A percentile compares a stretch with the other conserved stretches of the same genome.
These are phyloP conservation scores for Rozella allomycis DNA, from an alignment of 371 early-diverging fungal genomes.

Conservation along the genomic window DNA sequence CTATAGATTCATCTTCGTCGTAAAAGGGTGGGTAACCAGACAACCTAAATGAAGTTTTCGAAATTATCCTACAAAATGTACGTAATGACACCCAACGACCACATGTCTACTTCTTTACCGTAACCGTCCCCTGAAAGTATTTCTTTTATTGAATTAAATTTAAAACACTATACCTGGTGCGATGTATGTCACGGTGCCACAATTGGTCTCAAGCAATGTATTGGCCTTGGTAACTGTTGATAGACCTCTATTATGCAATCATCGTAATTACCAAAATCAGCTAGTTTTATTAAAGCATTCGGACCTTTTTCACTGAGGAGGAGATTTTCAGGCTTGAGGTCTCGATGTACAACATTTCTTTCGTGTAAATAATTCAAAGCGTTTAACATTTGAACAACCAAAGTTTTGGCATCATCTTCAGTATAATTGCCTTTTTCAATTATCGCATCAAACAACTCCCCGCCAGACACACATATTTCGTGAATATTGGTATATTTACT, in stretches of 20 bases:
- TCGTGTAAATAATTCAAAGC: slow-evolving; percentile 64
- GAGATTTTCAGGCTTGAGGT: slow-evolving; percentile 15
- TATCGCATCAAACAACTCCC: slow-evolving; percentile 75
- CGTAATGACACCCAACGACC: slow-evolving; percentile 32
- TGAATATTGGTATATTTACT: too few species aligned
- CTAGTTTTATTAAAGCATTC: too few species aligned
- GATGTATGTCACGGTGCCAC: slow-evolving; percentile 35
- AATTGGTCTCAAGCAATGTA: slow-evolving; percentile 53
- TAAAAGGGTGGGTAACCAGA: too few species aligned
- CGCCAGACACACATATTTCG: too few species aligned
- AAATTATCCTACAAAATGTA: slow-evolving; percentile 19
- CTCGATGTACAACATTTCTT: slow-evolving; percentile 54
- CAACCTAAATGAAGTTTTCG: too few species aligned
- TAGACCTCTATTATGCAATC: too few species aligned
- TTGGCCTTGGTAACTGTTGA: too few species aligned
- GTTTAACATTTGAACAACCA: slow-evolving; percentile 44
- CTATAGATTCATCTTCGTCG: too few species aligned
- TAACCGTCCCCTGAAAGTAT: slow-evolving; percentile 22
- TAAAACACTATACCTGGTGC: slow-evolving; percentile 7
- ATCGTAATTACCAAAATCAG: too few species aligned
- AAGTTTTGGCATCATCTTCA: slow-evolving; percentile 65
- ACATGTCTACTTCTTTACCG: slow-evolving; percentile 35
- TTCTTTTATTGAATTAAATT: too few species aligned
- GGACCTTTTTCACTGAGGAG: too few species aligned
- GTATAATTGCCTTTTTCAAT: slow-evolving; percentile 49